phyloP scores from a whole-genome alignment of 2,329 filamentous ascomycete genomes.

The Neophaeococcomyces mojaviensis region DNA sequence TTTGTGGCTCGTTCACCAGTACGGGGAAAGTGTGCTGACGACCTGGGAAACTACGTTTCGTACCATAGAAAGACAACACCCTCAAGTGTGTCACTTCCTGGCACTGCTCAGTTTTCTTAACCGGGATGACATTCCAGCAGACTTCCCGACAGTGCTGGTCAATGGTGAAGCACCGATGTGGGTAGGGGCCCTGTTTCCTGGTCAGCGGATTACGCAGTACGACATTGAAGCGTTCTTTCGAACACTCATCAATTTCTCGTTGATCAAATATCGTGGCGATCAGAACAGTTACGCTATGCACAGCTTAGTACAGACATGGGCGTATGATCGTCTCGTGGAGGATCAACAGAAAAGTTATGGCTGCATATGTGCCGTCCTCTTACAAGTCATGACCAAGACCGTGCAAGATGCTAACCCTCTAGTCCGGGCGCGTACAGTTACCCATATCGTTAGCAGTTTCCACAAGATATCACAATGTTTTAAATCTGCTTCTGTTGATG shows the following conservation, averaged over 20 bases:
- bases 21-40: constrained; percentile 21
- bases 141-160: constrained; percentile 13
- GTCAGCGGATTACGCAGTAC: constrained; percentile 20
- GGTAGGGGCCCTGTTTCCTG: constrained; percentile 6
- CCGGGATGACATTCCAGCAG: constrained; percentile 24
- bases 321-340: neutral
- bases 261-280: neutral
- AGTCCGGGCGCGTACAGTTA: too few relatives aligned
- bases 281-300: neutral
- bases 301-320: neutral
- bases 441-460: too few relatives aligned
- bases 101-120: constrained; percentile 28
- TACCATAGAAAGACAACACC: constrained; percentile 20
- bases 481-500: too few relatives aligned
- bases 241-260: constrained; percentile 13
- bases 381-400: constrained; percentile 14
- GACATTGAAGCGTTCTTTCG: constrained; percentile 19
- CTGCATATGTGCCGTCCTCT: constrained; percentile 15
- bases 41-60: constrained; percentile 32
- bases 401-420: neutral
- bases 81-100: constrained; percentile 23
- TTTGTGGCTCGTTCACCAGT: neutral
- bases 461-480: too few relatives aligned
- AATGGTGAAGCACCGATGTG: neutral
- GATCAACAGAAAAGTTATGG: constrained; percentile 14